Base-by-base conservation (phyloP, 345 rosid species). In the Brassica incana region DNA sequence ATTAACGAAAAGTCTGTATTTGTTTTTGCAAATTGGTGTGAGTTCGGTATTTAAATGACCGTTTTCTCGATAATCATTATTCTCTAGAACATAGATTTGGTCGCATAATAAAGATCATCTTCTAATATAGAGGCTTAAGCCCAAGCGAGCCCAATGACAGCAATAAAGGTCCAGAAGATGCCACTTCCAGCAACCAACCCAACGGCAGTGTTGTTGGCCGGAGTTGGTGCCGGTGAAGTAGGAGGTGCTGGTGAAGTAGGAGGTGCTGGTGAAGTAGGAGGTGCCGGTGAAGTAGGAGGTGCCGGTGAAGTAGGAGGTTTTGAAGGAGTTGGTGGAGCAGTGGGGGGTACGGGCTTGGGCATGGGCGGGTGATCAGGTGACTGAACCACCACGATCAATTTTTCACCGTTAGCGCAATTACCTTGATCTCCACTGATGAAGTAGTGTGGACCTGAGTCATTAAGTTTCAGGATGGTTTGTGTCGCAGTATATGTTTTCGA, bases 381-480 rank as follows among this genome's bases (percentile, higher is more conserved):
- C 77, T 77, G 54, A 20, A 88, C 91, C 33, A 83, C 87, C 0
- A 90, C 74, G 1, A 12, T 4, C 0, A 90, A 3, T 82, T 91
- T 91, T 81, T 88, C 72, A 29, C 91, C 91, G 2, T 84, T 87
- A 62, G 29, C 58, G 45, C 93, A 88, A 18, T 80, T 79, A 4
- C 80, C 81, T 0, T n/a, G 12, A 8, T 84, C 80, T 71, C 96
- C 96, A 52, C 90, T 91, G 16, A 91, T 88, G 86, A 88, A 91
- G 81, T 30, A 89, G 64, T 78, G 68, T 3, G 86, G 77, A n/a
- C 93, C 93, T 0, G 86, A 73, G 11, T 20, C 56, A 6, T 75
- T 75, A 60, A 91, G 63, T 50, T 67, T 75, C 25, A 87, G 77
- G 69, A 43, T 81, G 36, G 82, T 82, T 64, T 71, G 14, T 4